Percentiles rank a stretch among this genome's conserved stretches.
Evolutionary conservation across 2,329 filamentous ascomycete genomes (phyloP).

Genomic region (Fusarium keratoplasticum): DNA sequence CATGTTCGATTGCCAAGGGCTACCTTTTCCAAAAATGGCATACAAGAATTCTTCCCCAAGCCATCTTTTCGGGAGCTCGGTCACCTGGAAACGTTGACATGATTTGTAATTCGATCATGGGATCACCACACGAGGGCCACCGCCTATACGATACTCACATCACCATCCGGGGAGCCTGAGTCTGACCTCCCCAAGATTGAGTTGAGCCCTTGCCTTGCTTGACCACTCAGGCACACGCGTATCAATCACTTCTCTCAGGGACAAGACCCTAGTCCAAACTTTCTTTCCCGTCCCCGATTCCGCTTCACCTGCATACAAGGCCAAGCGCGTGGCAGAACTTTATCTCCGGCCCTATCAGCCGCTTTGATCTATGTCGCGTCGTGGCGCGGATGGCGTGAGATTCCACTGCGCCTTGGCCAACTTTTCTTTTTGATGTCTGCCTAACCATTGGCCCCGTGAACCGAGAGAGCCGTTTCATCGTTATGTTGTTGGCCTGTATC

Average conservation of each 20-base stretch:
- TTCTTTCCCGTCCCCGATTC: background rate
- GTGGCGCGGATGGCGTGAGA: background rate
- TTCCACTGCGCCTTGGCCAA: background rate
- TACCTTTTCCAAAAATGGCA: background rate
- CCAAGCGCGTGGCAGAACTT: background rate
- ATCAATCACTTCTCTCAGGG: background rate
- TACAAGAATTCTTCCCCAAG: too few relatives aligned
- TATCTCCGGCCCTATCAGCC: background rate
- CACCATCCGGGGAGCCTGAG: background rate
- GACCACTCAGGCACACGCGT: background rate
- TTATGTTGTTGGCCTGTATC: background rate
- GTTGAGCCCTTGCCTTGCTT: background rate
- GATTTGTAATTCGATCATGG: background rate
- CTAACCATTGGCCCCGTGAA: background rate
- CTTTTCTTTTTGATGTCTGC: background rate
- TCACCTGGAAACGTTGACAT: background rate
- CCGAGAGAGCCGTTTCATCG: background rate
- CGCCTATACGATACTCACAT: background rate
- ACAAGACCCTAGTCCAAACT: background rate
- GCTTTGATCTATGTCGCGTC: background rate
- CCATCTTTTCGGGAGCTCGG: background rate
- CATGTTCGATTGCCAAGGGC: background rate
- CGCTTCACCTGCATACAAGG: background rate
- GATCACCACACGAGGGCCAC: background rate
- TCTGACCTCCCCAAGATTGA: background rate